Evolutionary conservation across 768 basidiomycete species (phyloP).

Genomic region (Tricholomella constricta): DNA sequence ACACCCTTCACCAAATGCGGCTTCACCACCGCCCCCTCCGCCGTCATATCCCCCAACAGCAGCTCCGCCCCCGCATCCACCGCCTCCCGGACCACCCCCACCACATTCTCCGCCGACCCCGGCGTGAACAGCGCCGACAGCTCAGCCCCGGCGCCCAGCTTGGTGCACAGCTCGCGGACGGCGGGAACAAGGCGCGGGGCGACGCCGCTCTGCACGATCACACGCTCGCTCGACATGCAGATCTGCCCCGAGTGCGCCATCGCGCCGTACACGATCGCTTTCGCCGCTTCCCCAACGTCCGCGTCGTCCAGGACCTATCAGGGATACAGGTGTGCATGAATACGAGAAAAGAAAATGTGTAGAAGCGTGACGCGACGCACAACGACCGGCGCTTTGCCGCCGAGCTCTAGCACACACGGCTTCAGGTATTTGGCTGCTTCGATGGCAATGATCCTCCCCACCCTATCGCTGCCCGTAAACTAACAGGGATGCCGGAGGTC

Average conservation of each 20-base stretch:
- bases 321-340: background rate
- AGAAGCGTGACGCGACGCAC: too few relatives aligned
- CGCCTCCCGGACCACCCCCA: conserved; percentile 47
- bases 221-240: conserved; percentile 61
- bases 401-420: conserved; percentile 56
- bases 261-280: conserved; percentile 45
- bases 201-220: conserved; percentile 49
- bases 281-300: conserved; percentile 53
- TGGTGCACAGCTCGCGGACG: conserved; percentile 32
- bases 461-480: conserved; percentile 59
- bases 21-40: conserved; percentile 44
- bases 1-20: conserved; percentile 54
- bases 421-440: conserved; percentile 60
- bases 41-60: conserved; percentile 43
- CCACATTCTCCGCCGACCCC: conserved; percentile 45
- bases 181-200: conserved; percentile 36
- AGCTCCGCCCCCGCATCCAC: conserved; percentile 45
- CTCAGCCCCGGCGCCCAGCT: conserved; percentile 25
- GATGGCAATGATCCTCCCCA: conserved; percentile 52
- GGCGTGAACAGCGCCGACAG: conserved; percentile 46
- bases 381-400: conserved; percentile 54
- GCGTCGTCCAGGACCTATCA: conserved; percentile 53
- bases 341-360: background rate
- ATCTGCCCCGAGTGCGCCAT: conserved; percentile 54
- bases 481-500: too few relatives aligned